A percentile compares a stretch with the other conserved stretches of the same genome.
These are phyloP conservation scores for Cladosporium sp. DNA, from an alignment of 2,329 filamentous ascomycete species.

Conservation along the genomic window DNA sequence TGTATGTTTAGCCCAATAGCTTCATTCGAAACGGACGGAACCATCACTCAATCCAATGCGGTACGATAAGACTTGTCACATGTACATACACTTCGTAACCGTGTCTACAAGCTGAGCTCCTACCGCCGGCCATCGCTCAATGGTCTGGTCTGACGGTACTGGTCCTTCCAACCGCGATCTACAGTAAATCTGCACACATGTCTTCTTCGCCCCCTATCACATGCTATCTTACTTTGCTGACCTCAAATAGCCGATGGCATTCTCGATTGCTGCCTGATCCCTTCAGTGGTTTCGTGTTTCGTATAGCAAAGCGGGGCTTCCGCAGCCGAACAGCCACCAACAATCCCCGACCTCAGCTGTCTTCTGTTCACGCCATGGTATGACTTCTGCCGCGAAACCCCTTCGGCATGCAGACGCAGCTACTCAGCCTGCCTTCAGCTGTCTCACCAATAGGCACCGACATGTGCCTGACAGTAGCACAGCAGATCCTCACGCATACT, in stretches of 20 bases:
- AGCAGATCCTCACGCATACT: background rate
- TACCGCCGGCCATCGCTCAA: background rate
- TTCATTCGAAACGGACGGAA: background rate
- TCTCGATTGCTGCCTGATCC: background rate
- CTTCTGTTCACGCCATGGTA: background rate
- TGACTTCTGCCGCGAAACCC: background rate
- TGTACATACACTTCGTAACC: background rate
- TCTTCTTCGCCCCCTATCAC: background rate
- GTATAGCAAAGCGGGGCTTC: background rate
- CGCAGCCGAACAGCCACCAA: slow-evolving; percentile 1
- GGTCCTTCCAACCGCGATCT: no score
- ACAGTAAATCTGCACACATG: background rate
- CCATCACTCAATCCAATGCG: background rate
- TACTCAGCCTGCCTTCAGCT: background rate
- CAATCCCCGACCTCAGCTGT: background rate
- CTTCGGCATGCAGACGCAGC: background rate
- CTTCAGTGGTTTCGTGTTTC: background rate
- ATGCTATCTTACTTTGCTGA: background rate
- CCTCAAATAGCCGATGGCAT: background rate
- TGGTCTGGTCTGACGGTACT: no score
- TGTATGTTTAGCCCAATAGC: background rate
- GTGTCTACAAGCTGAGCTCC: background rate
- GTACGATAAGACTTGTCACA: background rate
- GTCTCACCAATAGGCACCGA: background rate
- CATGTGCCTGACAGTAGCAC: background rate